phyloP scores from a whole-genome alignment of 257 asterid species.

The Solanum chilense region DNA sequence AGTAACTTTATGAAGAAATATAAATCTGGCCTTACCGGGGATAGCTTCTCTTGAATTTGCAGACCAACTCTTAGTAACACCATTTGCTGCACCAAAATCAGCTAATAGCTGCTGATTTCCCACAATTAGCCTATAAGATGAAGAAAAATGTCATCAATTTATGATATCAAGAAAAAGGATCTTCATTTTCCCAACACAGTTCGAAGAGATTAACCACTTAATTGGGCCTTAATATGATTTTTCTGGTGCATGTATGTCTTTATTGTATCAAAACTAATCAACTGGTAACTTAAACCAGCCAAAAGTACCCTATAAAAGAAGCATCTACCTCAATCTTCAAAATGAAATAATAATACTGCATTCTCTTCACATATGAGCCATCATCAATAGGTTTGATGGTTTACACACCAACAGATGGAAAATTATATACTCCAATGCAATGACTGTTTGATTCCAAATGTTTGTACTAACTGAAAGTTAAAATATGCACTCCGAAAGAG shows the following conservation, averaged over 20 bases:
- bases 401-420: not conserved
- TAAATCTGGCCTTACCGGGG: slow-evolving; percentile 34
- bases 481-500: not conserved
- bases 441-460: not conserved
- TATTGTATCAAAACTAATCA: not conserved
- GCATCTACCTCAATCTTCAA: not conserved
- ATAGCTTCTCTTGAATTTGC: slow-evolving; percentile 19
- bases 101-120: slow-evolving; percentile 18
- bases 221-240: not conserved
- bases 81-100: slow-evolving; percentile 20
- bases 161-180: slow-evolving; percentile 1
- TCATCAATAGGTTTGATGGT: not conserved
- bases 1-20: not conserved
- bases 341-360: not conserved
- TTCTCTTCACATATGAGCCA: not conserved
- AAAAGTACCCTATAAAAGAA: not conserved
- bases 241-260: not conserved
- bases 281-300: not conserved
- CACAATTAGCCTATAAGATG: slow-evolving; percentile 34
- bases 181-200: not conserved
- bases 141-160: slow-evolving; percentile 6
- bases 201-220: not conserved
- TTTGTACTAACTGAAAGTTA: not conserved
- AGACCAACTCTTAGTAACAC: slow-evolving; percentile 20
- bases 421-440: not conserved